phyloP scores from a whole-genome alignment of 768 basidiomycete genomes.

The Pulveroboletus sp. region DNA sequence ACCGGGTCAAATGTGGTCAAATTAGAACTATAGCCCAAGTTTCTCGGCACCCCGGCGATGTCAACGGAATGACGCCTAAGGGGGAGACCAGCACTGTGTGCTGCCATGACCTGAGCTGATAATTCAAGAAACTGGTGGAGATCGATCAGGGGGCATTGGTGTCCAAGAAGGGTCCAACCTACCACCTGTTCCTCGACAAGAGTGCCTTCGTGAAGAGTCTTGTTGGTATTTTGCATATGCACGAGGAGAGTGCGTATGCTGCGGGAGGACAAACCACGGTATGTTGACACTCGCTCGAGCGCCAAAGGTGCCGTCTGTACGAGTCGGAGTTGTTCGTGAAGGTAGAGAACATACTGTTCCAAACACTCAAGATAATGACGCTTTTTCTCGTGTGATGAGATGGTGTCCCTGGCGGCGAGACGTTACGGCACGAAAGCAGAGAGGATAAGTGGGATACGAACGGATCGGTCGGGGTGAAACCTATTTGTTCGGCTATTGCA shows the following conservation, averaged over 20 bases:
- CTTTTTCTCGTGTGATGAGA: constrained; percentile 77
- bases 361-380: constrained; percentile 69
- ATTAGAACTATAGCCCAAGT: constrained; percentile 5
- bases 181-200: constrained; percentile 56
- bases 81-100: constrained; percentile 23
- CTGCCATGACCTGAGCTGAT: constrained; percentile 26
- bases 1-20: constrained; percentile 17
- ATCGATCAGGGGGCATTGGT: neutral
- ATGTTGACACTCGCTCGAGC: constrained; percentile 48
- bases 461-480: constrained; percentile 61
- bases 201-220: constrained; percentile 47
- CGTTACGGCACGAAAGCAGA: neutral
- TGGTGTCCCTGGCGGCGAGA: constrained; percentile 47
- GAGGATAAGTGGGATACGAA: constrained; percentile 28
- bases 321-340: constrained; percentile 57
- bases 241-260: constrained; percentile 70
- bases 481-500: constrained; percentile 51
- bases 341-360: constrained; percentile 64
- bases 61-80: constrained; percentile 33
- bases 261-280: constrained; percentile 55
- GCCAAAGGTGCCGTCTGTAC: constrained; percentile 44
- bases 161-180: neutral
- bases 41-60: constrained; percentile 13
- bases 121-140: constrained; percentile 28
- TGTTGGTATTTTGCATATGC: constrained; percentile 59